Conservation (phyloP, 441 rosid species). For the Brassica hybrid region DNA sequence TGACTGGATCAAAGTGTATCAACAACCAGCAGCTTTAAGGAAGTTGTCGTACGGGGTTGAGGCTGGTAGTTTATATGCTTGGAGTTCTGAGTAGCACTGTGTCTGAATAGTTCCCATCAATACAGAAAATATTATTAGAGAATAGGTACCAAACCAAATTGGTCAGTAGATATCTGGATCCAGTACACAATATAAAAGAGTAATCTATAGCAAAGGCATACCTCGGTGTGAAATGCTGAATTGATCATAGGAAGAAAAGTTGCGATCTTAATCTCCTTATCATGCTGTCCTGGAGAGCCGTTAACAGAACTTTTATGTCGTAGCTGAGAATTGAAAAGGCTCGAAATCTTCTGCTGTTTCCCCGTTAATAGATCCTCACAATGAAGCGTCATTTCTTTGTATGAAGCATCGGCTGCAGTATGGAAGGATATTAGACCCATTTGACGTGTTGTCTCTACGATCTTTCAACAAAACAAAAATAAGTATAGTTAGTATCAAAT, state of each 20-base stretch:
- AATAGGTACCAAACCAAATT: too few species aligned
- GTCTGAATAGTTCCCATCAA: conserved; percentile 33
- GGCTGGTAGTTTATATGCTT: too few species aligned
- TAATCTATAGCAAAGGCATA: conserved; percentile 13
- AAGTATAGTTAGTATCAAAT: conserved; percentile 5
- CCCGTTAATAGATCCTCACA: conserved; percentile 41
- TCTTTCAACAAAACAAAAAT: conserved; percentile 26
- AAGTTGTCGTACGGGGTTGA: too few species aligned
- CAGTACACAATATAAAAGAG: background rate
- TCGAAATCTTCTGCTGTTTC: conserved; percentile 44
- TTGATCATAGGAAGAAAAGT: conserved; percentile 29
- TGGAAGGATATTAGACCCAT: conserved; percentile 43
- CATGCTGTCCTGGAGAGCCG: conserved; percentile 36
- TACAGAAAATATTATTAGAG: too few species aligned
- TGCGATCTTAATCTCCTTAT: conserved; percentile 32
- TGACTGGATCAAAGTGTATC: conserved; percentile 12
- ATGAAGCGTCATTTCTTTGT: conserved; percentile 44
- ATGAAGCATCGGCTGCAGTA: conserved; percentile 43
- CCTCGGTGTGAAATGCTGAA: conserved; percentile 35
- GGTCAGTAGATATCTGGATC: background rate
- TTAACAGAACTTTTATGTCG: conserved; percentile 31
- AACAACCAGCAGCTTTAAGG: background rate
- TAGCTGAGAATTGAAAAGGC: conserved; percentile 33
- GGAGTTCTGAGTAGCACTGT: too few species aligned
- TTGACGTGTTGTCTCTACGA: conserved; percentile 43